phyloP scores from a whole-genome alignment of 768 basidiomycete species.

The Hericium rajendrae region DNA sequence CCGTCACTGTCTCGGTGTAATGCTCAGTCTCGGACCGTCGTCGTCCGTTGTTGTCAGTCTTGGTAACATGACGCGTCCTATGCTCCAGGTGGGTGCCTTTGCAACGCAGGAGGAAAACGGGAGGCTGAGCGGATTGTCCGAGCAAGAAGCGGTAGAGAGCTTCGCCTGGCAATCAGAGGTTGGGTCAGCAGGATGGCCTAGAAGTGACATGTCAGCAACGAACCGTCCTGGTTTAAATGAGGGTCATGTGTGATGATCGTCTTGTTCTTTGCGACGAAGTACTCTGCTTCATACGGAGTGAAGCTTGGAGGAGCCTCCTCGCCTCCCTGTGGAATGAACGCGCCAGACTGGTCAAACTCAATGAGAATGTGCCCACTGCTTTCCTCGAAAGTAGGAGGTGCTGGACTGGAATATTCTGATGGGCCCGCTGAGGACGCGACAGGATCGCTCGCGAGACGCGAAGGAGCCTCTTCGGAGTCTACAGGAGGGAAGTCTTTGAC shows the following conservation, averaged over 20 bases:
- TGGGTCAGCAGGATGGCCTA: not conserved
- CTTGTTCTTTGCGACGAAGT: constrained; percentile 36
- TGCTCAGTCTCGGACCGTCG: constrained; percentile 31
- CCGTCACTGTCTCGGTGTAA: constrained; percentile 50
- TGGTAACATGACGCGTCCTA: constrained; percentile 36
- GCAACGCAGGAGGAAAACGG: constrained; percentile 37
- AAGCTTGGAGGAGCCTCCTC: constrained; percentile 54
- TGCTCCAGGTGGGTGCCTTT: constrained; percentile 50
- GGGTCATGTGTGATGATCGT: constrained; percentile 61
- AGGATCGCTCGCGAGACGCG: not conserved
- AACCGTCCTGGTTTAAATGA: constrained; percentile 59
- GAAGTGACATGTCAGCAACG: constrained; percentile 4
- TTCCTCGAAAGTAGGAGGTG: constrained; percentile 14
- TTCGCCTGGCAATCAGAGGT: constrained; percentile 36
- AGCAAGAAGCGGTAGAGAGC: constrained; percentile 69
- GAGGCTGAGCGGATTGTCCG: constrained; percentile 37
- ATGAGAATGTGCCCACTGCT: constrained; percentile 14
- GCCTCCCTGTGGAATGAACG: constrained; percentile 21
- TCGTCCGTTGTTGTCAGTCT: constrained; percentile 25
- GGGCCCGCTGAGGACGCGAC: constrained; percentile 1
- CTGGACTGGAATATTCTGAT: not conserved
- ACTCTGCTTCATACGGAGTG: constrained; percentile 53
- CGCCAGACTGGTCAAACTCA: constrained; percentile 17
- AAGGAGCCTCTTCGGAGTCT: not conserved
- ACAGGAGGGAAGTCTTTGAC: not conserved